Evolutionary conservation across 1,139 yeast species (phyloP), one percentile per base, ranked within the genome.

Genomic region (Ogataea hybrid): DNA sequence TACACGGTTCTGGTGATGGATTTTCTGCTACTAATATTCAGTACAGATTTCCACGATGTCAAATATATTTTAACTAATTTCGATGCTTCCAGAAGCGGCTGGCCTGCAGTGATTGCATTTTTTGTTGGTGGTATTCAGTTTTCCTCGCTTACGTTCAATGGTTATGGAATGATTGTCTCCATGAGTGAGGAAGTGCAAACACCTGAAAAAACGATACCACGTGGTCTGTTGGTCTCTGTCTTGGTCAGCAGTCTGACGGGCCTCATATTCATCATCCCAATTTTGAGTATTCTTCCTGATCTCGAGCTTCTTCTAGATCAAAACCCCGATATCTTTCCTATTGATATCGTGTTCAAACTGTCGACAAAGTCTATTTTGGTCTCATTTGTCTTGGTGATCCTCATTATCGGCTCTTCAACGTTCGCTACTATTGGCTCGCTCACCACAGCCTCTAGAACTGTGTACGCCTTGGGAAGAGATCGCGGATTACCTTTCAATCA

Each of bases 391-490:
- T 70, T 85, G 48, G 85, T 80, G 2, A 62, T 84, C 18, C 68
- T 85, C 55, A 73, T 85, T 46, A 67, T 83, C 31, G 89, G 90
- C 0, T 84, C 92, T 18, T 77, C 85, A 32, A 55, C 84, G 16
- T 84, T 85, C 59, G 92, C 89, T 32, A 82, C 89, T 4, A 81
- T 84, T 44, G 94, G 95, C 28, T 72, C 92, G 1, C 70, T 86
- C 25, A 85, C 95, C 0, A 86, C 96, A 0, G 90, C 94, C 0
- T 85, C 95, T 6, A 78, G 96, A 68, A 81, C 87, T 27, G 84
- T 90, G 1, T 88, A 81, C 67, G 88, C 95, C 11, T 81, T 88
- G 64, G 87, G 95, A 40, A 78, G 97, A 63, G 97, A 88, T 61
- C 89, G 85, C 35, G 96, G 94, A 0, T 66, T 88, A 36, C 96